phyloP scores from a whole-genome alignment of 139 green algal genomes.

The Diplosphaera chodatii region DNA sequence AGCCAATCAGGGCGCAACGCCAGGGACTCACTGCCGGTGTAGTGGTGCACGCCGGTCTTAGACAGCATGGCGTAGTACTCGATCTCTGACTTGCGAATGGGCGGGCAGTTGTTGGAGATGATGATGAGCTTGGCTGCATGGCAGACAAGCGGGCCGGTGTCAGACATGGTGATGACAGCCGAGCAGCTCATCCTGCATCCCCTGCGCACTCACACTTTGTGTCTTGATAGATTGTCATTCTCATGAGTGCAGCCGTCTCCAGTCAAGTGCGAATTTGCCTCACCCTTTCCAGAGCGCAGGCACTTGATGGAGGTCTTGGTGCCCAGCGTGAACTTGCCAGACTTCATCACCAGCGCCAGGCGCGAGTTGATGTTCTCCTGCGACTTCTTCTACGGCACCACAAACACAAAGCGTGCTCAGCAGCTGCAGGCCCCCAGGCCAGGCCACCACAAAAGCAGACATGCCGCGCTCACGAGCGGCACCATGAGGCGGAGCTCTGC shows the following conservation, averaged over 20 bases:
- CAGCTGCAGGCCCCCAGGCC: too few relatives aligned
- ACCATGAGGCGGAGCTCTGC: too few relatives aligned
- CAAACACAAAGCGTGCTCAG: neutral
- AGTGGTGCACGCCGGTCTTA: slow-evolving; percentile 98
- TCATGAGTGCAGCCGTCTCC: too few relatives aligned
- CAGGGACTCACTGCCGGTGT: slow-evolving; percentile 84
- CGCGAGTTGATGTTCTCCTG: slow-evolving; percentile 96
- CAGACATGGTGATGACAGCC: too few relatives aligned
- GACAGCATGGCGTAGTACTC: slow-evolving; percentile 99
- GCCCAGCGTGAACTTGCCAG: slow-evolving; percentile 97
- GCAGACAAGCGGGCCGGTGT: neutral
- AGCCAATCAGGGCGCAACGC: too few relatives aligned
- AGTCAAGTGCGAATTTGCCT: too few relatives aligned
- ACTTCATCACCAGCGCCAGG: slow-evolving; percentile 98
- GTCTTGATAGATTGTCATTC: too few relatives aligned
- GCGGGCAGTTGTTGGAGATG: slow-evolving; percentile 95
- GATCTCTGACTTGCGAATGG: slow-evolving; percentile 94
- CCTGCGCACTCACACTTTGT: too few relatives aligned
- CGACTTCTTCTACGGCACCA: slow-evolving; percentile 70
- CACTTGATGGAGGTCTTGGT: slow-evolving; percentile 98
- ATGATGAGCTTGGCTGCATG: slow-evolving; percentile 94
- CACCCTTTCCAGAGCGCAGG: slow-evolving; percentile 89
- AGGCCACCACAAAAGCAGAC: too few relatives aligned
- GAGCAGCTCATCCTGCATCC: too few relatives aligned
- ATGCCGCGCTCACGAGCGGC: too few relatives aligned